Conservation (phyloP, 192 early-diverging fungal genomes). For the Umbelopsis sp. region DNA sequence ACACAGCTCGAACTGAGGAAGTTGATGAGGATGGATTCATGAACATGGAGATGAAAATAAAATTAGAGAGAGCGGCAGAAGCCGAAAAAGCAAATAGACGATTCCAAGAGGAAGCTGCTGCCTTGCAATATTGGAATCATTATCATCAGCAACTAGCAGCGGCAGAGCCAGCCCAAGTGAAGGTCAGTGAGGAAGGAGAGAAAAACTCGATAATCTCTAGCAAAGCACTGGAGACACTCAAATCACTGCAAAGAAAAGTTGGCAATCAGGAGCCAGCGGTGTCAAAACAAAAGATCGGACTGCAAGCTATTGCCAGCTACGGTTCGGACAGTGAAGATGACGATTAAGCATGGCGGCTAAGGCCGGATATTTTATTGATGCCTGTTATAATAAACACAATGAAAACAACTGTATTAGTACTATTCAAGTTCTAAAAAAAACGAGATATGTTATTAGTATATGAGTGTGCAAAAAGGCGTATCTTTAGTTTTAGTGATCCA, state of each 20-base stretch:
- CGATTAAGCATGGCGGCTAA: background rate
- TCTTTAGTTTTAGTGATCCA: no score
- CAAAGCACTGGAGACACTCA: constrained; percentile 1
- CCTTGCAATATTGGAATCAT: constrained; percentile 7
- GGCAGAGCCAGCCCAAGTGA: background rate
- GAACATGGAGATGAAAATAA: constrained; percentile 29
- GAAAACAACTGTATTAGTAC: no score
- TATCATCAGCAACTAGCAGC: background rate
- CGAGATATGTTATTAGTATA: no score
- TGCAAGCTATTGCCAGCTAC: constrained; percentile 2
- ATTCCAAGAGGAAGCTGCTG: constrained; percentile 10
- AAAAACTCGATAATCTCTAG: constrained; percentile 1
- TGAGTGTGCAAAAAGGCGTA: no score
- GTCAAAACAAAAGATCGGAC: background rate
- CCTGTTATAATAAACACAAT: no score
- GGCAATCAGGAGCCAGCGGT: background rate
- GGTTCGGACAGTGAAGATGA: constrained; percentile 20
- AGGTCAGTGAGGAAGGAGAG: background rate
- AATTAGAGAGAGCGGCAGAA: constrained; percentile 29
- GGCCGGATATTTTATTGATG: no score
- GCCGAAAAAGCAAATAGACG: background rate
- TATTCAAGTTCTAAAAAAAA: no score
- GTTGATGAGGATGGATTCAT: constrained; percentile 33
- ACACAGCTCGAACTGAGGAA: constrained; percentile 17
- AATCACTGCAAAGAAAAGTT: background rate